Evolutionary conservation across 2,329 filamentous ascomycete genomes (phyloP), one percentile per base, ranked within the genome.

Genomic region (Fusarium globosum): DNA sequence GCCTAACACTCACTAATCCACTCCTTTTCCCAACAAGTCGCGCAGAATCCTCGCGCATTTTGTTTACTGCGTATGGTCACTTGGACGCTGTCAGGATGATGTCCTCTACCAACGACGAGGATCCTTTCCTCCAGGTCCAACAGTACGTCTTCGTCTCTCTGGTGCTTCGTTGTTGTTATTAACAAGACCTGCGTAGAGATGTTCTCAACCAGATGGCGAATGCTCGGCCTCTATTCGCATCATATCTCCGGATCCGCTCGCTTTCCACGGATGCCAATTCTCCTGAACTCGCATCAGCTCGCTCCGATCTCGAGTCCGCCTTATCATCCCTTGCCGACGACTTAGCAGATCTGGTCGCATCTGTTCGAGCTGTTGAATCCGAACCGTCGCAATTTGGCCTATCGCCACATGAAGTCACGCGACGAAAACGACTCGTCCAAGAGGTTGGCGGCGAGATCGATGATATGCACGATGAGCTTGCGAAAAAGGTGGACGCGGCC

Each of bases 201-300:
- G 94, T 98, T 76, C 91, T 97, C 75, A 86, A 91, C 72, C 93
- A 97, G 69, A 91, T 99, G 73, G 89, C 92, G 74, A 90, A 90
- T 20, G 93, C 94, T 60, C 92, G 96, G 15, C 92, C 95, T 59
- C 91, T 98, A 65, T 98, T 98, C 87, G 92, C 93, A 73, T 98
- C 95, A 21, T 99, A 97, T 86, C 89, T 97, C 48, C 96, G 96
- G 80, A 99, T 99, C 84, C 94, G 95, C 80, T 96, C 95, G 51
- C 92, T 97, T 33, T 89, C 92, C 67, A 92, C 91, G 45, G 88
- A 90, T 14, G 85, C 91, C 20, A 87, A 87, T 48, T 95, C 94
- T 23, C 95, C 94, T 18, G 96, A 99, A 81, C 94, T 99, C 68
- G 90, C 93, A 79, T 91, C 92, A 59, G 96, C 93, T 51, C 89